phyloP scores from a whole-genome alignment of 2,329 filamentous ascomycete species.

The Grosmannia penicillata region DNA sequence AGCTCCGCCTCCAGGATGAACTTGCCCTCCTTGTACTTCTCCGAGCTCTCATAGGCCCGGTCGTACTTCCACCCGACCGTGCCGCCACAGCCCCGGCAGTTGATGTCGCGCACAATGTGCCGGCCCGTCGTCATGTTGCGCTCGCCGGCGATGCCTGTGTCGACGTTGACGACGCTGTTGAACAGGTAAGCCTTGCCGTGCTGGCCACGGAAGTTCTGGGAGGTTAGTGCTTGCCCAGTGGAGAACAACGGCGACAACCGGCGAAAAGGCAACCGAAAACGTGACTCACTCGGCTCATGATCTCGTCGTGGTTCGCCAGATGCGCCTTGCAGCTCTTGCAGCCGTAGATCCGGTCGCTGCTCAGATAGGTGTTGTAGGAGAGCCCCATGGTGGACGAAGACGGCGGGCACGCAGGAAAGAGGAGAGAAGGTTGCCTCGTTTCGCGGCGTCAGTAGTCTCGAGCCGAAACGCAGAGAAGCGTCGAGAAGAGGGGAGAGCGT shows the following conservation, averaged over 20 bases:
- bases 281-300: slow-evolving; percentile 68
- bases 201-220: slow-evolving; percentile 90
- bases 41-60: slow-evolving; percentile 77
- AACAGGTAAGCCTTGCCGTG: slow-evolving; percentile 98
- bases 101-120: slow-evolving; percentile 87
- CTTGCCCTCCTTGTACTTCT: slow-evolving; percentile 99
- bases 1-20: slow-evolving; percentile 91
- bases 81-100: slow-evolving; percentile 79
- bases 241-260: background rate
- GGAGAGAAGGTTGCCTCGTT: background rate
- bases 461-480: too few relatives aligned
- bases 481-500: too few relatives aligned
- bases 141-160: slow-evolving; percentile 69
- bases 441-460: too few relatives aligned
- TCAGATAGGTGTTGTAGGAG: slow-evolving; percentile 82
- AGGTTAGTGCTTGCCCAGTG: background rate
- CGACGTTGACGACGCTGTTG: slow-evolving; percentile 84
- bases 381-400: slow-evolving; percentile 52
- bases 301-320: slow-evolving; percentile 87
- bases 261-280: background rate
- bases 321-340: slow-evolving; percentile 95
- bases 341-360: slow-evolving; percentile 74
- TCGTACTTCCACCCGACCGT: slow-evolving; percentile 98
- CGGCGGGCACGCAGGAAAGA: too few relatives aligned
- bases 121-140: slow-evolving; percentile 96